These are phyloP conservation scores for Aplosporella prunicola DNA, from an alignment of 2,329 filamentous ascomycete genomes.

Conservation along the genomic window DNA sequence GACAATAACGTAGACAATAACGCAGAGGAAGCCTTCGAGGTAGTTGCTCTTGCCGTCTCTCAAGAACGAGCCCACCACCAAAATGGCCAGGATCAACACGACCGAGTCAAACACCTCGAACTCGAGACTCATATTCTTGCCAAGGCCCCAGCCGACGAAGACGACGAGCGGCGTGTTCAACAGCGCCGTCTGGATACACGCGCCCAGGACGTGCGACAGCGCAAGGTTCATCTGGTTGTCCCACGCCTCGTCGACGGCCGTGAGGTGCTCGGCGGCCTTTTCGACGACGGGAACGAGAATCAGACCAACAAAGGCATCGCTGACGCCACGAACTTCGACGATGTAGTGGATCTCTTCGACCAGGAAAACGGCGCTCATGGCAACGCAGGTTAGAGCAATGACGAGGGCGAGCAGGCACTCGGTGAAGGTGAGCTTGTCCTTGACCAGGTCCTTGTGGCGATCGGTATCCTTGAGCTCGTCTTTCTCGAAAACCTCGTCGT, in stretches of 20 bases:
- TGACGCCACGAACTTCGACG: conserved; percentile 41
- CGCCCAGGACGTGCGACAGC: conserved; percentile 73
- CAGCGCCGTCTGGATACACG: conserved; percentile 80
- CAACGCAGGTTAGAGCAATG: conserved; percentile 58
- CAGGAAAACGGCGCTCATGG: conserved; percentile 63
- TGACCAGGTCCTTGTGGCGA: conserved; percentile 48
- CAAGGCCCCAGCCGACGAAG: conserved; percentile 71
- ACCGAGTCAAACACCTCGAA: conserved; percentile 83
- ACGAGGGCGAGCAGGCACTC: conserved; percentile 59
- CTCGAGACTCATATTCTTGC: conserved; percentile 63
- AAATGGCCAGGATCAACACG: conserved; percentile 70
- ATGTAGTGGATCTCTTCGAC: conserved; percentile 62
- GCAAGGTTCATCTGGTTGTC: conserved; percentile 79
- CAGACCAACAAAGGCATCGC: conserved; percentile 51
- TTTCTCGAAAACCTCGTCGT: conserved; percentile 60
- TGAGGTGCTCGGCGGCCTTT: conserved; percentile 78
- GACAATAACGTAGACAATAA: conserved; percentile 58
- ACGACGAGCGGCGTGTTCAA: conserved; percentile 79
- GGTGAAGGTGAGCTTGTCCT: conserved; percentile 63
- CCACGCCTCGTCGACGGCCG: conserved; percentile 75
- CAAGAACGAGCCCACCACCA: conserved; percentile 81
- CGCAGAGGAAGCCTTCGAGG: conserved; percentile 72
- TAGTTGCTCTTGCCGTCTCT: conserved; percentile 86
- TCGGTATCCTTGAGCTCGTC: conserved; percentile 62
- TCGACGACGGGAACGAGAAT: conserved; percentile 76